A percentile compares a stretch with the other conserved stretches of the same genome.
Conservation (phyloP, 202 grass and related monocot genomes). For the Setaria italica region DNA sequence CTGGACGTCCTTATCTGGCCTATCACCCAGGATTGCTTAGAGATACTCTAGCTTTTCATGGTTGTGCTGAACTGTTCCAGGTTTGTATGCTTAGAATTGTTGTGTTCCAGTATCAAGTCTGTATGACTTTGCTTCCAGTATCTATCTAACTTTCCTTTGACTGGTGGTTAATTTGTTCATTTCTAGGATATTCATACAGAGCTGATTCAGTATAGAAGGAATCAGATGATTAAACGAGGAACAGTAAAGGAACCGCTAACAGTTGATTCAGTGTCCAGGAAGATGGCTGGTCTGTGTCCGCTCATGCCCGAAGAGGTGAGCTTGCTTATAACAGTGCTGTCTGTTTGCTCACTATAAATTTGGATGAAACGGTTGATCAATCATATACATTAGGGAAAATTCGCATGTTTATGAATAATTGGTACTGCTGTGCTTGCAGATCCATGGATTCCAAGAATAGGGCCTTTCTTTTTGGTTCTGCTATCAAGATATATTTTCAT, state of each 20-base stretch:
- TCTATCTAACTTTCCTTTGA: slow-evolving; percentile 41
- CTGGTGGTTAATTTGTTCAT: slow-evolving; percentile 50
- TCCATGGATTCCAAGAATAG: not conserved
- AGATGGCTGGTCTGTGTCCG: slow-evolving; percentile 90
- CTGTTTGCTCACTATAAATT: slow-evolving; percentile 24
- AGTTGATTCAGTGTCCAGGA: slow-evolving; percentile 86
- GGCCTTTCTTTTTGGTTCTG: not conserved
- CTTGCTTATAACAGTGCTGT: slow-evolving; percentile 30
- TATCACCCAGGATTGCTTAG: slow-evolving; percentile 92
- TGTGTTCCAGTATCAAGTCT: slow-evolving; percentile 23
- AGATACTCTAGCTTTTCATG: slow-evolving; percentile 98
- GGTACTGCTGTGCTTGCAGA: not conserved
- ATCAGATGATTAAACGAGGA: slow-evolving; percentile 89
- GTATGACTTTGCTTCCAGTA: not conserved
- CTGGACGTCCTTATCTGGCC: slow-evolving; percentile 81
- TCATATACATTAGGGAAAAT: slow-evolving; percentile 12
- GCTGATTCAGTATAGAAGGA: slow-evolving; percentile 94
- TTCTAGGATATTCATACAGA: slow-evolving; percentile 95
- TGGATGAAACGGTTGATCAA: not conserved
- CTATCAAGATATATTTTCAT: slow-evolving; percentile 25
- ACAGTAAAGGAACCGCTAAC: slow-evolving; percentile 73
- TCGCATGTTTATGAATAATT: not conserved
- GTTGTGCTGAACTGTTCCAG: slow-evolving; percentile 98
- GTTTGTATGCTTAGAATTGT: slow-evolving; percentile 56
- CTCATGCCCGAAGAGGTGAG: slow-evolving; percentile 97